These are phyloP conservation scores for Tulasnella sp. DNA, from an alignment of 768 basidiomycete genomes.

Conservation along the genomic window DNA sequence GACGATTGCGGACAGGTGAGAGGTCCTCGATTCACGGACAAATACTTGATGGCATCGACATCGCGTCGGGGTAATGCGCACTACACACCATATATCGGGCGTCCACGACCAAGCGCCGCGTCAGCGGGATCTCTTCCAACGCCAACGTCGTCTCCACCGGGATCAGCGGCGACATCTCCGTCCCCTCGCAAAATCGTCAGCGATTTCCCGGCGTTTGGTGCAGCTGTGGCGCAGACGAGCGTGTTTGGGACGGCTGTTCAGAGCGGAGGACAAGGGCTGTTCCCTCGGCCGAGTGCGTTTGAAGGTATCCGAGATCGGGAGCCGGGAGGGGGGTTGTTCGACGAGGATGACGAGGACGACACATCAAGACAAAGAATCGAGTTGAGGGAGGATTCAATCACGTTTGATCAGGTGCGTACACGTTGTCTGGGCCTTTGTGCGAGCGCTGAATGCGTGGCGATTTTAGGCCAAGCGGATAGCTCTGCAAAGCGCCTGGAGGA, in stretches of 20 bases:
- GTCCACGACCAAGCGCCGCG: slow-evolving; percentile 24
- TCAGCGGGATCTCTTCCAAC: slow-evolving; percentile 28
- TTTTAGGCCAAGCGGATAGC: slow-evolving; percentile 66
- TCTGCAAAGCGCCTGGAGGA: slow-evolving; percentile 83
- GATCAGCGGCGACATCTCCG: slow-evolving; percentile 34
- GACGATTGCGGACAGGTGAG: slow-evolving; percentile 71
- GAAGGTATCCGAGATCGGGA: slow-evolving; percentile 50
- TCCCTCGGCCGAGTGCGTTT: slow-evolving; percentile 39
- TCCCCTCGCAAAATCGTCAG: slow-evolving; percentile 80
- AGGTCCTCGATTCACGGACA: slow-evolving; percentile 94
- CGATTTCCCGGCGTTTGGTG: slow-evolving; percentile 79
- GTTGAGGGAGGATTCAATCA: slow-evolving; percentile 72
- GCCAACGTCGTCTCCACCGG: slow-evolving; percentile 29
- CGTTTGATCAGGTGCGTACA: slow-evolving; percentile 71
- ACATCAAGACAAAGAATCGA: slow-evolving; percentile 60
- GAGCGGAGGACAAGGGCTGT: slow-evolving; percentile 15
- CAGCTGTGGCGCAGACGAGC: slow-evolving; percentile 54
- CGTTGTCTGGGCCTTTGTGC: neutral
- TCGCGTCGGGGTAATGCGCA: slow-evolving; percentile 18
- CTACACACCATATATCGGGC: slow-evolving; percentile 25
- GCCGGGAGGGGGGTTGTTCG: slow-evolving; percentile 41
- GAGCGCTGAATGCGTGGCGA: neutral
- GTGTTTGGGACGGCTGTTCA: slow-evolving; percentile 72
- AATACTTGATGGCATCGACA: slow-evolving; percentile 56
- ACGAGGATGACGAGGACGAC: slow-evolving; percentile 50